A percentile compares a stretch with the other conserved stretches of the same genome.
Conservation (phyloP, 305 asterid genomes). For the Solanum hybrid region DNA sequence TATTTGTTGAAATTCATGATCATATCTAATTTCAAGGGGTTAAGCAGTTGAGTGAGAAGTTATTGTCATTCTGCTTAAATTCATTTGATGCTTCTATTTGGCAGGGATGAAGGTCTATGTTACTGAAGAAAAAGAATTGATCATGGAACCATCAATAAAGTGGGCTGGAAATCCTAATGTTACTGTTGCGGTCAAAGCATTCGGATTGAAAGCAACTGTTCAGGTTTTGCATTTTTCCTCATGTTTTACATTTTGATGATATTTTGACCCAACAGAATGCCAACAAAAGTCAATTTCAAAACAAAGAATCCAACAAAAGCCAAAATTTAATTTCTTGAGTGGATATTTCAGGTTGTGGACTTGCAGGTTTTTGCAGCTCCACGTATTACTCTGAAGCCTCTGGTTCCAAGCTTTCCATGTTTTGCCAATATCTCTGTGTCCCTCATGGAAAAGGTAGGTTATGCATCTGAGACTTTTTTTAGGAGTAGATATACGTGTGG, state of each 20-base stretch:
- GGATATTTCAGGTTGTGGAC: conserved; percentile 66
- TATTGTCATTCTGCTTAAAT: neutral
- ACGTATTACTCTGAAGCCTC: conserved; percentile 92
- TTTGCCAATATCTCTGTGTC: conserved; percentile 71
- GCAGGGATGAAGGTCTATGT: conserved; percentile 56
- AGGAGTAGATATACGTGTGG: neutral
- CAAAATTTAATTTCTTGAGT: neutral
- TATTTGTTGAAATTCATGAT: neutral
- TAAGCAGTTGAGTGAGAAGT: neutral
- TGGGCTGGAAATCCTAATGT: conserved; percentile 99
- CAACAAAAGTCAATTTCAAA: neutral
- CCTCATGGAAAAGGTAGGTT: conserved; percentile 87
- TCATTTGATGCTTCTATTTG: neutral
- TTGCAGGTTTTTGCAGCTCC: conserved; percentile 92
- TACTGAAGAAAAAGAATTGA: conserved; percentile 80
- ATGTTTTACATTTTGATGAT: neutral
- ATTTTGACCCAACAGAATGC: neutral
- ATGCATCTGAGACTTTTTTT: neutral
- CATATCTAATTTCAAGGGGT: neutral
- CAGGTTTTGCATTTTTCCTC: conserved; percentile 48
- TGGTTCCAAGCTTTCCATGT: conserved; percentile 99
- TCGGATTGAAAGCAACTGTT: conserved; percentile 78
- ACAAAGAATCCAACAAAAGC: neutral
- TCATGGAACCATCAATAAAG: conserved; percentile 90
- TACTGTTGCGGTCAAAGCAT: conserved; percentile 64